phyloP scores from a whole-genome alignment of 2,329 filamentous ascomycete species.

The Colletotrichum sp. region DNA sequence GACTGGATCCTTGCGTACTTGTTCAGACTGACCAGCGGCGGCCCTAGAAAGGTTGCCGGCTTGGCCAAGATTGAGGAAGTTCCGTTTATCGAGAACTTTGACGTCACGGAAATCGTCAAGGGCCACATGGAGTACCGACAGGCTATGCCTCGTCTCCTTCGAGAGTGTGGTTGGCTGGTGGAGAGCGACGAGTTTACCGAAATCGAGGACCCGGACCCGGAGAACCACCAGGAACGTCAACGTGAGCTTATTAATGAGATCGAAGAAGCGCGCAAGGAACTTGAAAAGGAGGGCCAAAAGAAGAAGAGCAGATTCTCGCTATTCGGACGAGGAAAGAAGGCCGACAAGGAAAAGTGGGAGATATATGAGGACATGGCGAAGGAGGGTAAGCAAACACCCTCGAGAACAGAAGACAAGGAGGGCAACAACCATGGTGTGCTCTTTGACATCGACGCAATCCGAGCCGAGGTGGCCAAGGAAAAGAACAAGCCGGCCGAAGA shows the following conservation, averaged over 20 bases:
- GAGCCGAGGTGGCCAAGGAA: conserved; percentile 80
- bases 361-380: conserved; percentile 76
- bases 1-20: conserved; percentile 98
- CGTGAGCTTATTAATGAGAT: conserved; percentile 96
- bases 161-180: conserved; percentile 88
- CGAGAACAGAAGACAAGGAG: conserved; percentile 52
- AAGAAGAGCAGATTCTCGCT: conserved; percentile 68
- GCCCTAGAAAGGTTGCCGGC: conserved; percentile 87
- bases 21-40: conserved; percentile 91
- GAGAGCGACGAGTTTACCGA: conserved; percentile 94
- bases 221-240: conserved; percentile 87
- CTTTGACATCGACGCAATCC: conserved; percentile 95
- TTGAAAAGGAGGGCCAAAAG: conserved; percentile 76
- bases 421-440: conserved; percentile 70
- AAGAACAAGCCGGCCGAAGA: conserved; percentile 51
- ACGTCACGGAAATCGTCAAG: conserved; percentile 83
- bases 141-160: conserved; percentile 86
- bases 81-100: conserved; percentile 86
- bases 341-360: conserved; percentile 89
- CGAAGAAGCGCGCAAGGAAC: conserved; percentile 86
- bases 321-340: conserved; percentile 83
- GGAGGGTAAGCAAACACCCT: conserved; percentile 39
- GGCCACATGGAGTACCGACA: conserved; percentile 97
- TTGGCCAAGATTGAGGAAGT: conserved; percentile 77
- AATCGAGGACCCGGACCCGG: conserved; percentile 96